Conservation (phyloP, 2,329 filamentous ascomycete genomes). For the Xylaria sp. region DNA sequence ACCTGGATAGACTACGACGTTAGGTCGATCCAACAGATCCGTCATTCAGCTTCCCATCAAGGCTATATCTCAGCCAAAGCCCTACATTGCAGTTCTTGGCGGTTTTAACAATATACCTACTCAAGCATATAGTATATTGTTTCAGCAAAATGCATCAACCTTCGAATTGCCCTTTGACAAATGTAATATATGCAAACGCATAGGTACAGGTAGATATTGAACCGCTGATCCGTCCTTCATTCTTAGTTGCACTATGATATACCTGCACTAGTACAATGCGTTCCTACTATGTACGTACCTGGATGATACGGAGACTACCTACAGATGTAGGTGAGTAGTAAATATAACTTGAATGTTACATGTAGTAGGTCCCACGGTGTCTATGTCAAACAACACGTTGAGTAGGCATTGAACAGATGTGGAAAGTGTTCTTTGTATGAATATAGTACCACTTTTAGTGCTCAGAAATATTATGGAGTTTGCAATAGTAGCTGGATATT, state of each 20-base stretch:
- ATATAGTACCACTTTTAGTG: not conserved
- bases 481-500: not conserved
- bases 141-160: not conserved
- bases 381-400: too few species aligned
- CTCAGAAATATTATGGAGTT: not conserved
- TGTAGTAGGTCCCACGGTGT: too few species aligned
- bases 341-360: too few species aligned
- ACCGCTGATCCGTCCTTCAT: not conserved
- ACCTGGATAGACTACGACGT: not conserved
- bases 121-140: too few species aligned
- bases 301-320: too few species aligned
- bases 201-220: not conserved
- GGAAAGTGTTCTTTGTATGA: not conserved
- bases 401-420: too few species aligned
- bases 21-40: conserved; percentile 3
- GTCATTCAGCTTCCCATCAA: conserved; percentile 11
- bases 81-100: conserved; percentile 24
- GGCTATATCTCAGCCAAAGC: conserved; percentile 34
- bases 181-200: not conserved
- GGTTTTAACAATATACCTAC: not conserved
- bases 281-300: too few species aligned
- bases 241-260: too few species aligned
- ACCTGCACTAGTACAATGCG: too few species aligned
- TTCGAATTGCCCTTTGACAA: not conserved
- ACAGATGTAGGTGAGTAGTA: too few species aligned